Conservation (phyloP, 192 early-diverging fungal genomes). For the Coemansia sp. region DNA sequence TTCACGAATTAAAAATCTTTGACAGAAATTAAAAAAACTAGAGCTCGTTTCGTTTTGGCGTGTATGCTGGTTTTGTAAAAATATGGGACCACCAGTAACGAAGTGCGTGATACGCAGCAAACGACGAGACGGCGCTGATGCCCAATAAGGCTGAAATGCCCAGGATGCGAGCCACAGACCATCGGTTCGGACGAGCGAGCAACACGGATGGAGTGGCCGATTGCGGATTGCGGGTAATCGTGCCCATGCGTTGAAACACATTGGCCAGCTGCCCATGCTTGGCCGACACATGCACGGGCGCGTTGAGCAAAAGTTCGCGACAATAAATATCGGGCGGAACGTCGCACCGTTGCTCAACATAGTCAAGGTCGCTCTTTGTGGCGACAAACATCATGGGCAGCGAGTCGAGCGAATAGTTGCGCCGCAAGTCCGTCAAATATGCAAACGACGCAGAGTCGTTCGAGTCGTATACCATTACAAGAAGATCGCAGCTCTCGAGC, state of each 20-base stretch:
- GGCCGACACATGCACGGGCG: constrained; percentile 90
- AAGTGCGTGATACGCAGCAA: constrained; percentile 45
- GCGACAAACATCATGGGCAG: constrained; percentile 91
- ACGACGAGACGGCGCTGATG: constrained; percentile 39
- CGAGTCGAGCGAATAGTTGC: constrained; percentile 79
- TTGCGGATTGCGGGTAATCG: constrained; percentile 51
- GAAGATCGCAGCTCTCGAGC: constrained; percentile 85
- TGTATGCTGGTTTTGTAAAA: background rate
- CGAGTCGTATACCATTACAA: constrained; percentile 95
- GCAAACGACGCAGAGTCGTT: constrained; percentile 92
- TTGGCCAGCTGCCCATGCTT: constrained; percentile 83
- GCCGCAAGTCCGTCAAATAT: constrained; percentile 80
- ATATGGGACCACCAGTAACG: constrained; percentile 44
- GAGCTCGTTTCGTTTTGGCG: background rate
- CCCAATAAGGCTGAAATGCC: constrained; percentile 45
- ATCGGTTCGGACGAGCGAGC: constrained; percentile 30
- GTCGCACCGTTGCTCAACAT: constrained; percentile 75
- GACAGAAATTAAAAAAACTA: background rate
- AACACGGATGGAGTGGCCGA: constrained; percentile 46
- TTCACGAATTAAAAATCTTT: too few species aligned
- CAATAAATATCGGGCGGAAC: constrained; percentile 94
- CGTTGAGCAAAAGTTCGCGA: constrained; percentile 74
- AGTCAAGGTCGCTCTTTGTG: constrained; percentile 90
- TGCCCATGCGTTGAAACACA: constrained; percentile 82
- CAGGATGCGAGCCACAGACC: constrained; percentile 35